Evolutionary conservation across 2,329 filamentous ascomycete genomes (phyloP), one percentile per base, ranked within the genome.

Genomic region (Cadophora sp.): DNA sequence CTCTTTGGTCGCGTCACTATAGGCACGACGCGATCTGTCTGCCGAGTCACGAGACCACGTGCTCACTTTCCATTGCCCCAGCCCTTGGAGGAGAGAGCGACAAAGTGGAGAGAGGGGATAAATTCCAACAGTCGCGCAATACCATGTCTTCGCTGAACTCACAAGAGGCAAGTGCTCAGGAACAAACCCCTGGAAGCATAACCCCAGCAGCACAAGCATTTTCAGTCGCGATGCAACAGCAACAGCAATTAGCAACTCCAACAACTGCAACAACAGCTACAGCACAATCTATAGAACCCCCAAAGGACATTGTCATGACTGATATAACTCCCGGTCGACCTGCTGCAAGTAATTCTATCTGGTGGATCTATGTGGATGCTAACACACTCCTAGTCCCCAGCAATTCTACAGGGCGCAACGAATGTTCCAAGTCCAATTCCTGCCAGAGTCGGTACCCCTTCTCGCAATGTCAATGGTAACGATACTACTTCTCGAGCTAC

Each of bases 401-500:
- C 74, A 63, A 69, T 73, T 22, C 60, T 68, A 29, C 55, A 70
- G 5, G 71, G 71, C 53, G 61, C 62, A 55, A 71, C 72, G 27
- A 76, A 73, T 69, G 74, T 73, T 24, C 71, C 72, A 27, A 75
- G 70, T 46, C 73, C 75, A n/a, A 65, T 68, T 31, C 75, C 76
- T 64, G 67, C 70, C 24, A 80, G 85, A 66, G 85, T 80, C 48
- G 82, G 83, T 68, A 88, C 87, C 19, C 85, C 83, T 5, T 78
- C 77, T 29, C 81, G 82, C 62, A 76, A 76, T 62, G 76, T 73
- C 5, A 79, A 77, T 69, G 75, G 75, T 26, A 73, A 70, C 53
- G 80, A 81, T 65, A 78, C 80, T 67, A 79, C 81, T 70, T 89
- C 86, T 43, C 82, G 87, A 73, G 85, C 87, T 11, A 82, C 85